Conservation (phyloP, 805 yeast species). For the Barnettozyma populi region DNA sequence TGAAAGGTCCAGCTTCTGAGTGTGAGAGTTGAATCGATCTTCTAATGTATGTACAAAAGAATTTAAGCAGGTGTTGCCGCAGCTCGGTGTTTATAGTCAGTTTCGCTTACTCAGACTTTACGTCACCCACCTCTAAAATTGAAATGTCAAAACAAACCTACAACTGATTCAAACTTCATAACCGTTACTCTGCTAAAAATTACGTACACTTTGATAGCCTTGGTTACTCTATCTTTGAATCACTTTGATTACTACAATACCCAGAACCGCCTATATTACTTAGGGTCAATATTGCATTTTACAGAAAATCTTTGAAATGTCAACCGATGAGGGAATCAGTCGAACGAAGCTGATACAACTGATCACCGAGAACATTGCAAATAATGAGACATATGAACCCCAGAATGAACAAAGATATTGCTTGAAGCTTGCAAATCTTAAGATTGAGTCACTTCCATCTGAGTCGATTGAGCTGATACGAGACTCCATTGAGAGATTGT, state of each 20-base stretch:
- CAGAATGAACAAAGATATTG: constrained; percentile 22
- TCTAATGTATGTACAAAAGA: too few relatives aligned
- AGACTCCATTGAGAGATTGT: constrained; percentile 42
- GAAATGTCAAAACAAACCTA: too few relatives aligned
- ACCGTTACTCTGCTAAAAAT: background rate
- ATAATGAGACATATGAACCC: constrained; percentile 8
- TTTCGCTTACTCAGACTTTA: background rate
- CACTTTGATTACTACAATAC: too few relatives aligned
- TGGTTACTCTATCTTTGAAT: too few relatives aligned
- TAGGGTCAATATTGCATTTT: too few relatives aligned
- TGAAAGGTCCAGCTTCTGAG: too few relatives aligned
- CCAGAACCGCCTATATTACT: background rate
- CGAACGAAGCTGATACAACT: constrained; percentile 21
- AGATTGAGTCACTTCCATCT: constrained; percentile 33
- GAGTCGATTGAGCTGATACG: constrained; percentile 33
- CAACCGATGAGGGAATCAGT: constrained; percentile 9
- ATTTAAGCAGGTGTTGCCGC: too few relatives aligned
- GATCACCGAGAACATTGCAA: constrained; percentile 22
- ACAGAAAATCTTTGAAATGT: constrained; percentile 23
- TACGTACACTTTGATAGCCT: too few relatives aligned
- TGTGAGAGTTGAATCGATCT: too few relatives aligned
- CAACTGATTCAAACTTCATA: background rate
- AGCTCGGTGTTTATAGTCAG: too few relatives aligned
- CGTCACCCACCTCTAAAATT: too few relatives aligned
- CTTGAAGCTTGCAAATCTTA: constrained; percentile 35